Conservation (phyloP, 345 rosid genomes). For the Eucalyptus pumila region DNA sequence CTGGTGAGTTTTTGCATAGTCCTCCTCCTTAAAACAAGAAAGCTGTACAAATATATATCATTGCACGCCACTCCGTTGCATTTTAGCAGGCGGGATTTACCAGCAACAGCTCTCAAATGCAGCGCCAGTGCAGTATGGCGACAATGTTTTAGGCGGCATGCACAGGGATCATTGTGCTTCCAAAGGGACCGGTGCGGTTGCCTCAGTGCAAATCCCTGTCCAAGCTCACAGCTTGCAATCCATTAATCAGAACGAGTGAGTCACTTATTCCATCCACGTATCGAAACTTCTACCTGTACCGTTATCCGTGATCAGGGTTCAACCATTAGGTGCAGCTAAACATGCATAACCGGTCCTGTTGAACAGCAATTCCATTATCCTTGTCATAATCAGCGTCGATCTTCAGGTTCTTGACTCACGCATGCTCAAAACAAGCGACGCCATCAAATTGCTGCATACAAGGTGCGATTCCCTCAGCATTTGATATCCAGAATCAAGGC, state of each 20-base stretch:
- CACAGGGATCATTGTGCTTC: background rate
- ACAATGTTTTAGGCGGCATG: background rate
- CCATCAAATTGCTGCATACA: background rate
- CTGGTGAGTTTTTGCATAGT: background rate
- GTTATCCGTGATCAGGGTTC: background rate
- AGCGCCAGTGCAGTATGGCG: background rate
- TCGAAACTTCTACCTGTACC: background rate
- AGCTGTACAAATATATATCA: background rate
- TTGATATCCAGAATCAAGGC: background rate
- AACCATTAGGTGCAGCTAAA: background rate
- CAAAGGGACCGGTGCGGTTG: fast-evolving
- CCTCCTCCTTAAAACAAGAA: background rate
- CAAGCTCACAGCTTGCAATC: background rate
- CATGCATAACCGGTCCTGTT: background rate
- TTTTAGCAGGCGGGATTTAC: background rate
- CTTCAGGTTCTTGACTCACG: background rate
- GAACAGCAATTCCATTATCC: background rate
- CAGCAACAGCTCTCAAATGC: background rate
- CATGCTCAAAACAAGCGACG: background rate
- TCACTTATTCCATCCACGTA: background rate
- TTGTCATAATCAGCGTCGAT: background rate
- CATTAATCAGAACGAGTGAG: background rate
- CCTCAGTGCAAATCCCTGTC: background rate
- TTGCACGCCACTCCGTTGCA: background rate
- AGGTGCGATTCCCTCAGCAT: background rate